phyloP scores from a whole-genome alignment of 192 early-diverging fungal species.

The Backusella australiensis region DNA sequence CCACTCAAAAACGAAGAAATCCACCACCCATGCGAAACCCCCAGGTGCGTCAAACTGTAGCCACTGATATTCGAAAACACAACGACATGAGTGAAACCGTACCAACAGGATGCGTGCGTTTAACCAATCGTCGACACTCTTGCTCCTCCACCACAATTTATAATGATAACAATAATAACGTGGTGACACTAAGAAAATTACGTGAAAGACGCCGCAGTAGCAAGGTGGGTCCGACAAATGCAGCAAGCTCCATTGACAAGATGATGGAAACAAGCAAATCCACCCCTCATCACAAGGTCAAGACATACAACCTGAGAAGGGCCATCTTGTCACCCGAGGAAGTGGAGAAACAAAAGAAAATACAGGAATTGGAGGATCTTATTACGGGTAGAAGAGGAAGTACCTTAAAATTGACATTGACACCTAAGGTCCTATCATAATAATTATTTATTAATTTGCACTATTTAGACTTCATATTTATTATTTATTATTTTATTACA shows the following conservation, averaged over 20 bases:
- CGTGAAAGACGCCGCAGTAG: conserved; percentile 11
- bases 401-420: conserved; percentile 33
- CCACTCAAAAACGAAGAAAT: not conserved
- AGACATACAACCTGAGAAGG: conserved; percentile 25
- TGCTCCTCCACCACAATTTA: conserved; percentile 7
- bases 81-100: not conserved
- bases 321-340: not conserved
- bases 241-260: not conserved
- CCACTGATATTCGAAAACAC: conserved; percentile 10
- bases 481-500: no score
- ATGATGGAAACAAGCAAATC: conserved; percentile 16
- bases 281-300: conserved; percentile 20
- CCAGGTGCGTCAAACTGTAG: not conserved
- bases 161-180: not conserved
- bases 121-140: conserved; percentile 16
- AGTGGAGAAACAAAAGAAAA: conserved; percentile 14
- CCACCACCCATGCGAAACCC: not conserved
- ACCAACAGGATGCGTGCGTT: not conserved
- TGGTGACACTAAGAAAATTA: conserved; percentile 9
- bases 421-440: conserved; percentile 25
- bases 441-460: not conserved
- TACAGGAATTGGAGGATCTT: conserved; percentile 28
- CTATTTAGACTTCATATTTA: not conserved
- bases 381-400: conserved; percentile 31
- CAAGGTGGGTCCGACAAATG: not conserved